A percentile compares a stretch with the other conserved stretches of the same genome.
phyloP scores from a whole-genome alignment of 169 alveolate genomes.

The Pseudocohnilembus persalinus region DNA sequence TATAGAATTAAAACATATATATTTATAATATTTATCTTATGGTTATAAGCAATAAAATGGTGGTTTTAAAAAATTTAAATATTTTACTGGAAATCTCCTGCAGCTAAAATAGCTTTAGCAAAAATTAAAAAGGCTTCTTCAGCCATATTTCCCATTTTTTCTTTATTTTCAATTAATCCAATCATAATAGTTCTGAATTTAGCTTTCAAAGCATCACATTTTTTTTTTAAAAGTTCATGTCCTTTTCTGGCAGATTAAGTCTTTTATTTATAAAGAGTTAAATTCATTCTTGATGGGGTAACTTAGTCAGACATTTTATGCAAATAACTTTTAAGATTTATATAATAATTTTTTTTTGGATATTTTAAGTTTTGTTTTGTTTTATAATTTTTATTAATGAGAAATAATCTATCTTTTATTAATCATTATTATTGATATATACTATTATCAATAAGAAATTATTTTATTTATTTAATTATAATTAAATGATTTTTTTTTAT shows the following conservation, averaged over 20 bases:
- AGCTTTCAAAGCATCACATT: slow-evolving; percentile 80
- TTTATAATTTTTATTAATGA: neutral
- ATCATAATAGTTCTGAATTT: slow-evolving; percentile 71
- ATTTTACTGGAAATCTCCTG: slow-evolving; percentile 64
- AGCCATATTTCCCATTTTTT: slow-evolving; percentile 73
- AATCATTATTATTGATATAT: neutral
- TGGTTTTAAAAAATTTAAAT: neutral
- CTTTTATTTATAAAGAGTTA: slow-evolving; percentile 56
- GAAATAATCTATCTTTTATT: neutral
- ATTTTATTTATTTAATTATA: too few species aligned
- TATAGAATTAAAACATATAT: neutral
- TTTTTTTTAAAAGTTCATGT: slow-evolving; percentile 76
- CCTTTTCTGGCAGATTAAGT: slow-evolving; percentile 80
- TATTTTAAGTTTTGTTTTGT: too few species aligned
- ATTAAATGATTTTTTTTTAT: too few species aligned
- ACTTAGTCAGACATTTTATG: slow-evolving; percentile 8
- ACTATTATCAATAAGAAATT: neutral
- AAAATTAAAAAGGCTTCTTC: slow-evolving; percentile 68
- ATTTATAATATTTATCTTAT: neutral
- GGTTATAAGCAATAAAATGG: neutral
- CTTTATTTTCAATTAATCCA: slow-evolving; percentile 68
- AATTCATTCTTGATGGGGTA: slow-evolving; percentile 47
- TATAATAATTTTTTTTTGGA: neutral
- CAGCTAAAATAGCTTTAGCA: slow-evolving; percentile 79
- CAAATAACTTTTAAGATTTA: neutral